Evolutionary conservation across 2,329 filamentous ascomycete genomes (phyloP), one percentile per base, ranked within the genome.

Genomic region (Beauveria caledonica): DNA sequence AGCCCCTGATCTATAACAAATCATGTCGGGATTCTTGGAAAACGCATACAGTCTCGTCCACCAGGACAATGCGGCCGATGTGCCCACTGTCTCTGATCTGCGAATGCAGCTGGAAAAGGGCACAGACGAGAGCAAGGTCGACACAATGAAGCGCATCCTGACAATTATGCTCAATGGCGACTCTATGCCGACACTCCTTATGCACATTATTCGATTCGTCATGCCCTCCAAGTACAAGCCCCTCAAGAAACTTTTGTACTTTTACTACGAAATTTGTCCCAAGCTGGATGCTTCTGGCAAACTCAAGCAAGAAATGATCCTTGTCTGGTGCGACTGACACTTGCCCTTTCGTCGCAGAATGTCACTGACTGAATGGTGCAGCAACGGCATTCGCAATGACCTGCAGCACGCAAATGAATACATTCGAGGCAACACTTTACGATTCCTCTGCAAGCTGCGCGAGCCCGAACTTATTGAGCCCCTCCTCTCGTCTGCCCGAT

Each of bases 131-230:
- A 86, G 84, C 71, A 97, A 97, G 81, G 82, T 93, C 74, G 92
- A 96, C 67, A 96, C 92, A 62, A 95, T 95, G 91, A 95, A 94
- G 86, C 89, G 86, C 78, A 92, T 99, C 73, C 79, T 97, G 72
- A 96, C 90, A 64, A 86, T 97, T 72, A 97, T 99, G 94, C 85
- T 99, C 71, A 97, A 97, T 74, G 94, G 94, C 67, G 93, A 99
- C 72, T 87, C 94, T 45, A 94, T 99, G 88, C 89, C 92, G 27
- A 87, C 92, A 67, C 82, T 99, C 21, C 86, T 99, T 68, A 99
- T 99, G 94, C 94, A 97, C 79, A 99, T 99, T 71, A 99, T 99
- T 75, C 91, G 94, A 74, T 99, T 99, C 74, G 92, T 99, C 69
- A 99, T 99, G 94, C 94, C 94, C 15, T 96, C 92, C 64, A 97